Evolutionary conservation across 768 basidiomycete genomes (phyloP).

Genomic region (Daedalea quercina): DNA sequence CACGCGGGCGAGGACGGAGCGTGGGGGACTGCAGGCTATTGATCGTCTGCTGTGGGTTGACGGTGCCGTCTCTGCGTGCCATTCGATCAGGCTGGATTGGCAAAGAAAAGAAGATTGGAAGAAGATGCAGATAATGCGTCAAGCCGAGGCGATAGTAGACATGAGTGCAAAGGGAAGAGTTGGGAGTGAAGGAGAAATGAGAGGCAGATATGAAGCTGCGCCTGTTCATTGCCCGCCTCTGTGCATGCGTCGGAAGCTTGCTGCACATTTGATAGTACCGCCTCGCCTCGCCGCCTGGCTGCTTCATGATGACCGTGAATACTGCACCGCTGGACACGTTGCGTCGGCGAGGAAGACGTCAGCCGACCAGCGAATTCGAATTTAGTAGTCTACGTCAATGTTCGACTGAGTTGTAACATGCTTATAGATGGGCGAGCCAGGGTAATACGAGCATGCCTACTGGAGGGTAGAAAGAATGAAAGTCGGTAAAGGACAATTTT

Average conservation of each 20-base stretch:
- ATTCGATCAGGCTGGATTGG: conserved; percentile 1
- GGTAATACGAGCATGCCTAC: too few species aligned
- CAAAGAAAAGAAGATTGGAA: not conserved
- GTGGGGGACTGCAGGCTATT: conserved; percentile 10
- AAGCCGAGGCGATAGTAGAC: conserved; percentile 5
- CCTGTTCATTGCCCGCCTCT: not conserved
- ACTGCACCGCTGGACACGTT: too few species aligned
- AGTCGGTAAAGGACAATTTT: too few species aligned
- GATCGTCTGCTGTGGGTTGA: conserved; percentile 5
- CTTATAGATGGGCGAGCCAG: too few species aligned
- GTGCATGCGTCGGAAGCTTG: not conserved
- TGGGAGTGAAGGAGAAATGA: not conserved
- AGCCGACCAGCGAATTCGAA: too few species aligned
- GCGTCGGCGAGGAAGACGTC: too few species aligned
- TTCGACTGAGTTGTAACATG: too few species aligned
- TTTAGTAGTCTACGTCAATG: too few species aligned
- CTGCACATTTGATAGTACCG: not conserved
- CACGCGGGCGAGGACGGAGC: conserved; percentile 12
- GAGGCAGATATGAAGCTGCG: not conserved
- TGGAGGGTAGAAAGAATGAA: too few species aligned
- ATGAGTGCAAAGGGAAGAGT: conserved; percentile 10
- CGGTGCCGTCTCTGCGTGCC: conserved; percentile 13
- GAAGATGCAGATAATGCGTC: not conserved
- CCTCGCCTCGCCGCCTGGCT: not conserved
- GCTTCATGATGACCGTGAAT: too few species aligned